phyloP scores from a whole-genome alignment of 176 grass and related monocot species.

The Zoysia pacifica region DNA sequence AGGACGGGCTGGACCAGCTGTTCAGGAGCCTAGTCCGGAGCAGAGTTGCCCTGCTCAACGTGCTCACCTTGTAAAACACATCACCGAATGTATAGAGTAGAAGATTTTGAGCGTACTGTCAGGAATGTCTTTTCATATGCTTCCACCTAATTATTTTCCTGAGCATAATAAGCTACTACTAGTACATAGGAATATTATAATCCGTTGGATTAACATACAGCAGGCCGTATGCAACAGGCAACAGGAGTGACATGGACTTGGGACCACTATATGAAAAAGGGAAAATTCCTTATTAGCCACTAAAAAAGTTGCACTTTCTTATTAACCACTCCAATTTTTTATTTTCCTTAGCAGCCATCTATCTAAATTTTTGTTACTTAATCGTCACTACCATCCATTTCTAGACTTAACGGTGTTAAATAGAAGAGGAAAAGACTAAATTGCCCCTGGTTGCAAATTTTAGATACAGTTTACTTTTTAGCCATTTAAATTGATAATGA shows the following conservation, averaged over 20 bases:
- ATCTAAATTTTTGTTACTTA: no score
- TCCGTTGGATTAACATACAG: neutral
- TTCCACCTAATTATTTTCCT: neutral
- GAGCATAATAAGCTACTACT: neutral
- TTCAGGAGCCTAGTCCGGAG: conserved; percentile 5
- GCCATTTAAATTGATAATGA: no score
- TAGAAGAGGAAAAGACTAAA: no score
- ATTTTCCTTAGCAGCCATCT: no score
- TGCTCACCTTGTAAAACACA: neutral
- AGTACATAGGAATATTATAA: neutral
- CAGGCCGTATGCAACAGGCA: no score
- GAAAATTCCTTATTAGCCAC: neutral
- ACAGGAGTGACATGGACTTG: neutral
- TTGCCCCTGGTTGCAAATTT: no score
- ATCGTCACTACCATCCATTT: no score
- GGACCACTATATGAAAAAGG: neutral
- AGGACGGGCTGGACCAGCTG: conserved; percentile 18
- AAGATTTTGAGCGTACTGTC: neutral
- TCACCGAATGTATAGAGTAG: no score
- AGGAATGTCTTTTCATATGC: conserved; percentile 3
- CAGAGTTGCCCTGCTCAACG: conserved; percentile 36
- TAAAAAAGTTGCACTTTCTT: no score
- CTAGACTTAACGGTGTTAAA: no score
- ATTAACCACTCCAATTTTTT: no score
- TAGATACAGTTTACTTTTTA: no score